phyloP scores from a whole-genome alignment of 78 protist genomes.

The Dictyostelium purpureum region DNA sequence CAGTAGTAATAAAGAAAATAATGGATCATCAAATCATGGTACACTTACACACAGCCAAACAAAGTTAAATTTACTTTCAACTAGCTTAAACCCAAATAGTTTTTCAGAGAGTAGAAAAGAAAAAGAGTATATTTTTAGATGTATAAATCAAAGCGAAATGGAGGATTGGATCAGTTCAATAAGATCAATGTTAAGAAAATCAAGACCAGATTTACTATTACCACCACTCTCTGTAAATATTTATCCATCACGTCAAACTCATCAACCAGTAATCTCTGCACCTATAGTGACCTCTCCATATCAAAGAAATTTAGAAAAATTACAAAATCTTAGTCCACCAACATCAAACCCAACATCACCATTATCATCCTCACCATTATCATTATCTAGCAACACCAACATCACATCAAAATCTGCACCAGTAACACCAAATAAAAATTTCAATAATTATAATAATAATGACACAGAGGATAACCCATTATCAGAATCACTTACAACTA shows the following conservation, averaged over 20 bases:
- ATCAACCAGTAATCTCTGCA: no score
- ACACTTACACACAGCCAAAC: background rate
- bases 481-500: no score
- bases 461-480: background rate
- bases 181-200: conserved; percentile 40
- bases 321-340: background rate
- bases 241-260: background rate
- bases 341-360: background rate
- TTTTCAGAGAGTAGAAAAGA: conserved; percentile 3
- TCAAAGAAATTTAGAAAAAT: no score
- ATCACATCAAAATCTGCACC: background rate
- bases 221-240: conserved; percentile 45
- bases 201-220: conserved; percentile 65
- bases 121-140: conserved; percentile 54
- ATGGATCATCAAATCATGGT: background rate
- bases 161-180: conserved; percentile 64
- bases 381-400: background rate
- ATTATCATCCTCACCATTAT: background rate
- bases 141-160: conserved; percentile 60
- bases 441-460: background rate
- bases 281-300: no score
- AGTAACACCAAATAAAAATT: background rate
- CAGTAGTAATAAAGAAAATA: background rate
- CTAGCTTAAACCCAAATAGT: background rate
- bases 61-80: background rate